A percentile compares a stretch with the other conserved stretches of the same genome.
Conservation (phyloP, 208 protist species). For the Sergeia podlipaevii region DNA sequence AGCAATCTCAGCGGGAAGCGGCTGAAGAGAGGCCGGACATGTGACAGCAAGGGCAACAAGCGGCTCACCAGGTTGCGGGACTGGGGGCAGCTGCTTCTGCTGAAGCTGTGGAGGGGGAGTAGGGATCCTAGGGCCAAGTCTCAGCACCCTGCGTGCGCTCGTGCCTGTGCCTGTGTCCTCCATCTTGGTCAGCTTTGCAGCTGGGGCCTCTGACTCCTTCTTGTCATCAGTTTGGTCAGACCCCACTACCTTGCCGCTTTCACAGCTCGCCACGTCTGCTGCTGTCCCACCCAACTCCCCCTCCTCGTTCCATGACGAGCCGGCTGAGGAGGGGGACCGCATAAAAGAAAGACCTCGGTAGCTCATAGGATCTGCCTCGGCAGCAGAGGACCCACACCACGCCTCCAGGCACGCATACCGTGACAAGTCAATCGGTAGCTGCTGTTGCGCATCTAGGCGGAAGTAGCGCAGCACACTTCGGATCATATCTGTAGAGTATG, state of each 20-base stretch:
- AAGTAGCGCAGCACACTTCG: constrained; percentile 73
- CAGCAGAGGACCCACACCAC: constrained; percentile 19
- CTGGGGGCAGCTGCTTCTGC: background rate
- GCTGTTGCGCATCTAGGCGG: constrained; percentile 39
- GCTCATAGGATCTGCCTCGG: constrained; percentile 10
- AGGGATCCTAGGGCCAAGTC: too few species aligned
- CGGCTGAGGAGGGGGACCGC: background rate
- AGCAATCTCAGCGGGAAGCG: constrained; percentile 49
- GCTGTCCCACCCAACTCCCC: background rate
- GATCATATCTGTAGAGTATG: constrained; percentile 83
- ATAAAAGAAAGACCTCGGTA: constrained; percentile 9
- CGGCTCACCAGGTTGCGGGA: constrained; percentile 5
- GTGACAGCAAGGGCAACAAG: constrained; percentile 44
- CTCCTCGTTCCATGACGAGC: background rate
- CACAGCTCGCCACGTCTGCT: background rate
- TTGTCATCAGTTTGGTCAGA: background rate
- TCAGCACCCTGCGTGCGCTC: background rate
- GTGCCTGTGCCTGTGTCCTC: background rate
- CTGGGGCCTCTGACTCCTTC: constrained; percentile 2
- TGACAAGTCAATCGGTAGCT: constrained; percentile 60
- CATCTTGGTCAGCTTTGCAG: background rate
- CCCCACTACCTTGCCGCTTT: constrained; percentile 8
- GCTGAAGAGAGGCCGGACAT: constrained; percentile 12
- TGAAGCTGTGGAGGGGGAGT: background rate
- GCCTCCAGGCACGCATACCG: constrained; percentile 34